Conservation (phyloP, 148 eudicot species). For the Limonium bicolor region DNA sequence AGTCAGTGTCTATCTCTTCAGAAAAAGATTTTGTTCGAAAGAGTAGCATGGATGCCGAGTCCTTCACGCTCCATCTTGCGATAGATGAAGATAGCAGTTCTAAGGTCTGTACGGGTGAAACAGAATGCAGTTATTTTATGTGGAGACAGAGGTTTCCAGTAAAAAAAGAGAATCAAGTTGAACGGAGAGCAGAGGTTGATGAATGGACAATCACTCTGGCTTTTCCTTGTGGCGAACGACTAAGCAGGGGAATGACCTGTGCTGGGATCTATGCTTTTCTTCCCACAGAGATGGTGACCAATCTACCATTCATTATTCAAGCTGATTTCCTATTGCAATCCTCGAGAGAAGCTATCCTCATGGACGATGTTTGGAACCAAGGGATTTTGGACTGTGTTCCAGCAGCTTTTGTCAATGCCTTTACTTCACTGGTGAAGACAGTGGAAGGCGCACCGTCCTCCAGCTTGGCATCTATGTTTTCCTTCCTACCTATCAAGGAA, state of each 20-base stretch:
- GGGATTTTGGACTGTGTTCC: conserved; percentile 3
- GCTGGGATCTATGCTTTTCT: conserved; percentile 25
- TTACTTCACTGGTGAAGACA: conserved; percentile 3
- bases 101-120: conserved; percentile 13
- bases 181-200: conserved; percentile 40
- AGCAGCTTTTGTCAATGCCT: conserved; percentile 1
- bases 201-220: conserved; percentile 61
- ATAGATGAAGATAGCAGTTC: no score
- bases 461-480: conserved; percentile 7
- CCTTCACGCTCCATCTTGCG: conserved; percentile 34
- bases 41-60: conserved; percentile 47
- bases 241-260: conserved; percentile 25
- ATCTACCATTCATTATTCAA: conserved; percentile 1
- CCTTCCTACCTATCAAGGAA: conserved; percentile 26
- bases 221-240: conserved; percentile 53
- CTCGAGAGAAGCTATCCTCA: conserved; percentile 1
- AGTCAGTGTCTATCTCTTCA: conserved; percentile 40
- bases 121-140: conserved; percentile 51
- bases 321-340: conserved; percentile 4
- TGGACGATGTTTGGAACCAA: neutral
- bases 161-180: conserved; percentile 25
- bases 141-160: conserved; percentile 70
- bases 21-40: conserved; percentile 22
- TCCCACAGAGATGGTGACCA: conserved; percentile 6
- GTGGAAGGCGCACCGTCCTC: neutral